Conservation (phyloP, 306 rosid species). For the Rosa multiflora region DNA sequence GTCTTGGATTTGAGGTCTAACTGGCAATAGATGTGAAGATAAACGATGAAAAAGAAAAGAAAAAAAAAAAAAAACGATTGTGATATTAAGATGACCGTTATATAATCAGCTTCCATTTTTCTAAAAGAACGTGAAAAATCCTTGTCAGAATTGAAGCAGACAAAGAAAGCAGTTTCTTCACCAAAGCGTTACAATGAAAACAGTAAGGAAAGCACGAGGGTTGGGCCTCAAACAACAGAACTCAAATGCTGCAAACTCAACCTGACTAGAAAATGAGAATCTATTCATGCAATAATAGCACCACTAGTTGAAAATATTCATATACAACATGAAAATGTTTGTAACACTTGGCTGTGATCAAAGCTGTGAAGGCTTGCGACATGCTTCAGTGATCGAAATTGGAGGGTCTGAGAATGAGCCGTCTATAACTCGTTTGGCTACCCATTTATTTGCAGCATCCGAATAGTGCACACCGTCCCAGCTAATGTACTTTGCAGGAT, state of each 20-base stretch:
- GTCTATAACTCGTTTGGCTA: constrained; percentile 4
- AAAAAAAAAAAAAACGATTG: too few relatives aligned
- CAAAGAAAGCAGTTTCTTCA: too few relatives aligned
- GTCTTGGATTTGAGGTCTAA: too few relatives aligned
- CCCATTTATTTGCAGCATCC: constrained; percentile 32
- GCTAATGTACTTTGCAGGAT: constrained; percentile 26
- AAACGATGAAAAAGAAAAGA: too few relatives aligned
- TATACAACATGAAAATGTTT: not conserved
- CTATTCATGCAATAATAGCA: not conserved
- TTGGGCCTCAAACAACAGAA: not conserved
- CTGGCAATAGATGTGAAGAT: too few relatives aligned
- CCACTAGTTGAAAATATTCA: not conserved
- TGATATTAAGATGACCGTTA: too few relatives aligned
- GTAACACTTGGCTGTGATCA: not conserved
- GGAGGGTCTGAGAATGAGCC: constrained; percentile 30
- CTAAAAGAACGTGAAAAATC: too few relatives aligned
- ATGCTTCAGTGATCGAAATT: constrained; percentile 18
- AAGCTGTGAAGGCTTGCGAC: not conserved
- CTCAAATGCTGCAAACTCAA: not conserved
- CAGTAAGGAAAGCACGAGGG: too few relatives aligned
- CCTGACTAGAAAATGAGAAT: not conserved
- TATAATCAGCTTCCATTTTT: too few relatives aligned
- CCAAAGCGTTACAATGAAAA: too few relatives aligned
- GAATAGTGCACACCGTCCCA: constrained; percentile 34
- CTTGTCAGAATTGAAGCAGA: too few relatives aligned